Base-by-base conservation (phyloP, 1,139 yeast species). In the Protomyces inundatus region DNA sequence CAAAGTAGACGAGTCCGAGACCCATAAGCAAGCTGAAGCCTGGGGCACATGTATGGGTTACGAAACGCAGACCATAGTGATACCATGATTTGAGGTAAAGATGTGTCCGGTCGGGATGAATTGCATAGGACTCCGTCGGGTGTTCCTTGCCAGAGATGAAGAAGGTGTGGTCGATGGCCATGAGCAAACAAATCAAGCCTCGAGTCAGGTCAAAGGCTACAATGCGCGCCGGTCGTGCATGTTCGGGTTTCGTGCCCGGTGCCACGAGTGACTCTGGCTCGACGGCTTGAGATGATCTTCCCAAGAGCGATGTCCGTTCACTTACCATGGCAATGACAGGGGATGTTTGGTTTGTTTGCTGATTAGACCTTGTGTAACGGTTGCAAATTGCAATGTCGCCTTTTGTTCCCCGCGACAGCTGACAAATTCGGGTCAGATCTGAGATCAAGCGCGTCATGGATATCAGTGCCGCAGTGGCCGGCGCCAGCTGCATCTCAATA, bases 41-140 rank as follows among this genome's bases (percentile, higher is more conserved):
- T 1, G 72, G 62, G n/a, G 62, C 62, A 30, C 62, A 58, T 4
- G 62, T 58, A 34, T 58, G 62, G 16, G 62, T 58, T 32, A 58
- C 62, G 50, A 58, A 58, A 3, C 62, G 62, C 7, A 58, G 56
- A 12, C 55, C 56, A 12, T 58, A 58, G 4, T 50, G 48, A 39
- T 58, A 58, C 62, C 56, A 52, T 5, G 56, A 51, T 14, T 32
- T 35, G 14, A 58, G 56, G 37, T 58, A 58, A 32, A 45, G 42
- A 37, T 53, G 50, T n/a, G 40, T 50, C 23, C 62, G 37, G 54
- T 58, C 62, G 30, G 62, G 62, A 23, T 58, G 62, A 12, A 58
- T 32, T 37, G 30, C 34, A 35, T 39, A 58, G 4, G 55, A 50
- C 35, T 58, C 62, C 1, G 62, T 58, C 16, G 62, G 62, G 40